phyloP scores from a whole-genome alignment of 2,329 filamentous ascomycete species.

The Akanthomyces dipterigenus region DNA sequence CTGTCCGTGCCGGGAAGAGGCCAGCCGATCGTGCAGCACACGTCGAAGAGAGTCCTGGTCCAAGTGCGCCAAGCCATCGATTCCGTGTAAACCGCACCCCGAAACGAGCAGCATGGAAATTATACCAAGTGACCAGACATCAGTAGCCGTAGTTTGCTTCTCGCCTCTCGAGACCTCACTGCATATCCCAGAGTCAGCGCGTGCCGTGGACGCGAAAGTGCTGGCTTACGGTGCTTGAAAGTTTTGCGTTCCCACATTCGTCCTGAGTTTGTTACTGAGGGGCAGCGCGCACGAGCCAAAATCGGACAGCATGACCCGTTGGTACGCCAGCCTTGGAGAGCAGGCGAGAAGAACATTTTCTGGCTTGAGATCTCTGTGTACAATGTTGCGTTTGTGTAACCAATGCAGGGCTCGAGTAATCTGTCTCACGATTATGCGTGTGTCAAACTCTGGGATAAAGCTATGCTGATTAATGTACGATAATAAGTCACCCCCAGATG shows the following conservation, averaged over 20 bases:
- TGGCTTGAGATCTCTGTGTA: slow-evolving; percentile 48
- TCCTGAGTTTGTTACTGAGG: slow-evolving; percentile 35
- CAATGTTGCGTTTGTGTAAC: slow-evolving; percentile 42
- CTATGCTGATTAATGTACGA: slow-evolving; percentile 37
- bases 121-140: slow-evolving; percentile 48
- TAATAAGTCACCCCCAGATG: slow-evolving; percentile 47
- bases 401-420: slow-evolving; percentile 39
- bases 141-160: slow-evolving; percentile 32
- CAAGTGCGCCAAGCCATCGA: slow-evolving; percentile 22
- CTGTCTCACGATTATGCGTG: slow-evolving; percentile 40
- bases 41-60: slow-evolving; percentile 20
- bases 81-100: slow-evolving; percentile 15
- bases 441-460: slow-evolving; percentile 33
- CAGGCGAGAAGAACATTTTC: slow-evolving; percentile 46
- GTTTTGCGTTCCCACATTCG: slow-evolving; percentile 37
- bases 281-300: slow-evolving; percentile 43
- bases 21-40: slow-evolving; percentile 15
- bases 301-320: slow-evolving; percentile 44
- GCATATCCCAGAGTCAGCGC: slow-evolving; percentile 5
- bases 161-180: slow-evolving; percentile 13
- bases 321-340: slow-evolving; percentile 35
- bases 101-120: slow-evolving; percentile 32
- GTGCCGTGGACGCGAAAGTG: not conserved
- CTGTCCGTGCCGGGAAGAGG: not conserved
- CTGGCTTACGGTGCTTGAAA: slow-evolving; percentile 45